Evolutionary conservation across 2,329 filamentous ascomycete species (phyloP), one percentile per base, ranked within the genome.

Genomic region (Emmonsiellopsis sp.): DNA sequence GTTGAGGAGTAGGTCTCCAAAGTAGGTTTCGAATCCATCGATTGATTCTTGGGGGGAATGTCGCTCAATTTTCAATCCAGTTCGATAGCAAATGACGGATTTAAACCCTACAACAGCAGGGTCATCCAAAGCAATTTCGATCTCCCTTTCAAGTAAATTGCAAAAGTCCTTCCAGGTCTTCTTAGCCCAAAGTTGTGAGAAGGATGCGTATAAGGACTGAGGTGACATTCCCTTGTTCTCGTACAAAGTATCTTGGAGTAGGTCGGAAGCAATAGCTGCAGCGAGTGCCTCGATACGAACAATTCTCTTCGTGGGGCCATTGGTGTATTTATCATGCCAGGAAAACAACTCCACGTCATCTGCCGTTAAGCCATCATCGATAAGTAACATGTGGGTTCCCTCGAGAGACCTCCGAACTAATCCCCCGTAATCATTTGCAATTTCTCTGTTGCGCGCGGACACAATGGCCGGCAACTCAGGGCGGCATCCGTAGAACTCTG

Each of bases 31-130:
- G 17, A 63, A 60, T 6, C 32, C 34, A 3, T 17, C n/a, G 9
- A 53, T n/a, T 2, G 69, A 70, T 27, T 71, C 63, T 9, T 72
- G 72, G 1, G 74, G 71, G 1, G 75, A 65, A 51, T 77, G 71
- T 6, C 76, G 64, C n/a, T 78, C 71, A 13, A 92, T 74, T 40
- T 80, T 79, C 5, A 91, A 74, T 0, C 88, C 88, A 0, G 84
- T 87, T 11, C 88, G 79, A 65, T 93, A 93, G 69, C 88, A 92
- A 53, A 94, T 81, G 48, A 91, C 82, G 1, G 84, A 87, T 68
- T 94, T 93, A 77, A 94, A 94, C 2, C 80, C 88, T 1, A 82
- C 87, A 2, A 94, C 83, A 14, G 84, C 77, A 0, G 79, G 71
- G 62, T 93, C 84, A 0, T 75, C 71, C 31, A 90, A 74, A 2